Evolutionary conservation across 345 rosid genomes (phyloP).

Genomic region (Acer campestre): DNA sequence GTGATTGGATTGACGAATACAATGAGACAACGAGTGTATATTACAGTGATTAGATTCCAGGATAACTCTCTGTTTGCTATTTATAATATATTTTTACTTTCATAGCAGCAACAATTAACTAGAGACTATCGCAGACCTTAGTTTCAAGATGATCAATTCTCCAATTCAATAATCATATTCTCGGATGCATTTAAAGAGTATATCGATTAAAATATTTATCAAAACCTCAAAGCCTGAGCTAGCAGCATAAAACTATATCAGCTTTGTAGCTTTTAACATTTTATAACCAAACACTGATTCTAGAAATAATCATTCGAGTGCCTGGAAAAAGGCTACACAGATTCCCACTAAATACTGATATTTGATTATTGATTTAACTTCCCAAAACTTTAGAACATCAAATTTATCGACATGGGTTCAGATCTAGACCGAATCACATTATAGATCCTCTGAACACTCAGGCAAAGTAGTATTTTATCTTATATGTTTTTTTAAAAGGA

Average conservation of each 20-base stretch:
- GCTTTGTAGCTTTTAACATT: neutral
- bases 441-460: neutral
- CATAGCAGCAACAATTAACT: neutral
- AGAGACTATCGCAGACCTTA: neutral
- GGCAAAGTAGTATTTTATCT: neutral
- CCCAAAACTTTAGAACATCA: neutral
- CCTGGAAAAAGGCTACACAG: neutral
- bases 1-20: no score
- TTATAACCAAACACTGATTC: neutral
- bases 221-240: no score
- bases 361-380: neutral
- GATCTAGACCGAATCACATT: neutral
- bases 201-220: neutral
- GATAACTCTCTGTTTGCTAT: neutral
- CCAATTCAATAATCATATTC: neutral
- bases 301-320: neutral
- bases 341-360: constrained; percentile 1
- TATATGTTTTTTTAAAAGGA: neutral
- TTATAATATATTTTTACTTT: neutral
- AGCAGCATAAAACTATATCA: neutral
- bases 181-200: neutral
- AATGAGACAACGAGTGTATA: neutral
- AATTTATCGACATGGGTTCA: neutral
- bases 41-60: neutral
- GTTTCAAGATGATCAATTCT: neutral